phyloP scores from a whole-genome alignment of 306 rosid species.

The Adenanthera pavonina region DNA sequence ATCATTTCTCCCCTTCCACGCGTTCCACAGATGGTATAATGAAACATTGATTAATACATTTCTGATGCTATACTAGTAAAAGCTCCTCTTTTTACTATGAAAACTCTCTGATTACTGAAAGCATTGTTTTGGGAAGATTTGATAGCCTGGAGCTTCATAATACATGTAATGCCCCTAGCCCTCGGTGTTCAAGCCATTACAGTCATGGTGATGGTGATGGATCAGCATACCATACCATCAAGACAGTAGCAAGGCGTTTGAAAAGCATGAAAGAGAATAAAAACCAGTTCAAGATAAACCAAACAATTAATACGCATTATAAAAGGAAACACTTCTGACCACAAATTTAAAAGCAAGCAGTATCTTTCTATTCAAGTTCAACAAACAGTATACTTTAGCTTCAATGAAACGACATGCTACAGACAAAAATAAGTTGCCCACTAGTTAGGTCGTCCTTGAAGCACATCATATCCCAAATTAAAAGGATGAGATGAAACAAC shows the following conservation, averaged over 20 bases:
- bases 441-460: background rate
- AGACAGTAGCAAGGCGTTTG: background rate
- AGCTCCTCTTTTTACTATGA: background rate
- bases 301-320: background rate
- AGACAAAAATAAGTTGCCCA: conserved; percentile 5
- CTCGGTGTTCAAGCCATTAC: background rate
- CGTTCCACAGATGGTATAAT: background rate
- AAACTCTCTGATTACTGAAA: background rate
- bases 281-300: background rate
- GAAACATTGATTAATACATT: background rate
- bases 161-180: background rate
- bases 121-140: background rate
- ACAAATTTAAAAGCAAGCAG: background rate
- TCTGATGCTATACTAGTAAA: background rate
- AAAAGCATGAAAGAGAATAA: background rate
- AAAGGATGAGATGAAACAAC: background rate
- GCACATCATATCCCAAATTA: background rate
- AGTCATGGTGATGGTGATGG: background rate
- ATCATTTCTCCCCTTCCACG: background rate
- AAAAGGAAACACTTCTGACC: background rate
- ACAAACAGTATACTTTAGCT: background rate
- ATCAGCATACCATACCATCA: background rate
- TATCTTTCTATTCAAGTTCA: background rate
- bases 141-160: background rate
- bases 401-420: background rate